These are phyloP conservation scores for Candida taoyuanica DNA, from an alignment of 805 yeast species.

Conservation along the genomic window DNA sequence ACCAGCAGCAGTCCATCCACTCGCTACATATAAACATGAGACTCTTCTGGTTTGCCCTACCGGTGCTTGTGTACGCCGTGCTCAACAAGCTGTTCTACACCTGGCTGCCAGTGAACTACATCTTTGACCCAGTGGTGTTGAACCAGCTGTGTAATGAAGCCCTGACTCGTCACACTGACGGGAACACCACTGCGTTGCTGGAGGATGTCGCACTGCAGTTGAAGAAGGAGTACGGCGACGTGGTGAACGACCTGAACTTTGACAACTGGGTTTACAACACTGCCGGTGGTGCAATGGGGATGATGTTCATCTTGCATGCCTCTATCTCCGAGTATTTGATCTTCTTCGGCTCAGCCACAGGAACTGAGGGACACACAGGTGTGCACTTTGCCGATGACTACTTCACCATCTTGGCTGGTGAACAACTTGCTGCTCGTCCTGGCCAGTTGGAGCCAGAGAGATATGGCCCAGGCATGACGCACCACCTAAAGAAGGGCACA, in stretches of 20 bases:
- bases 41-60: slow-evolving; percentile 21
- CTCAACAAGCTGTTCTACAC: slow-evolving; percentile 42
- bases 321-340: slow-evolving; percentile 90
- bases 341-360: slow-evolving; percentile 88
- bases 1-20: too few species aligned
- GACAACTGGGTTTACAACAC: slow-evolving; percentile 95
- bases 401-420: slow-evolving; percentile 83
- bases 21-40: slow-evolving; percentile 13
- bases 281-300: slow-evolving; percentile 99
- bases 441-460: slow-evolving; percentile 59
- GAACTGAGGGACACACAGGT: slow-evolving; percentile 96
- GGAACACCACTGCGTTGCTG: slow-evolving; percentile 59
- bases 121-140: slow-evolving; percentile 64
- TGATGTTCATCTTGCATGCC: slow-evolving; percentile 93
- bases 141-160: slow-evolving; percentile 55
- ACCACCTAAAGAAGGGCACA: slow-evolving; percentile 68
- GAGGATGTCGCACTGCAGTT: slow-evolving; percentile 55
- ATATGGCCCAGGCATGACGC: slow-evolving; percentile 85
- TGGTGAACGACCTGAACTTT: slow-evolving; percentile 63
- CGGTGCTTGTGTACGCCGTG: slow-evolving; percentile 29
- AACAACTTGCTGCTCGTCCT: slow-evolving; percentile 69
- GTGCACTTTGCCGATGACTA: slow-evolving; percentile 97
- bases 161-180: slow-evolving; percentile 48
- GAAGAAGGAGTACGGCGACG: slow-evolving; percentile 62
- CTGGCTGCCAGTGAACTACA: slow-evolving; percentile 68